These are phyloP conservation scores for Geranium incanum DNA, from an alignment of 441 rosid species.

Conservation along the genomic window DNA sequence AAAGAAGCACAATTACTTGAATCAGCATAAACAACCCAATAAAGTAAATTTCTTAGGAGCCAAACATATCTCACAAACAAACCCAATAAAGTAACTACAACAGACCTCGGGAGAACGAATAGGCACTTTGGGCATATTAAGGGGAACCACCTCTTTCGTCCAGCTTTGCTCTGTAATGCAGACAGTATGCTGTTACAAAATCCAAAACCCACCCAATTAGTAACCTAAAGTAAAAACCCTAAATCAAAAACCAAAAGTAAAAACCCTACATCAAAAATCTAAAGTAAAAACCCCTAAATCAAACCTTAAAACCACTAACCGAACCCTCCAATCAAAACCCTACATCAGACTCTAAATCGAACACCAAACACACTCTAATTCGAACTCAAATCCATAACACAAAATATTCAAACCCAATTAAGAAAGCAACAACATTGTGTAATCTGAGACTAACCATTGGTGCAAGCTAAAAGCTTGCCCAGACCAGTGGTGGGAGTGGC, in stretches of 20 bases:
- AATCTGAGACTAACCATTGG: too few relatives aligned
- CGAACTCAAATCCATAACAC: too few relatives aligned
- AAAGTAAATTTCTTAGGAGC: slow-evolving; percentile 4
- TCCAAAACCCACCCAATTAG: background rate
- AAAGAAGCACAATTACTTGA: slow-evolving; percentile 61
- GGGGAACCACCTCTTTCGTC: slow-evolving; percentile 50
- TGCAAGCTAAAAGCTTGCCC: too few relatives aligned
- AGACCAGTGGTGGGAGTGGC: too few relatives aligned
- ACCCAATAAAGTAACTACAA: background rate
- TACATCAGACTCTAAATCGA: too few relatives aligned
- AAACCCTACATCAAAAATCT: too few relatives aligned
- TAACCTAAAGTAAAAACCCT: background rate
- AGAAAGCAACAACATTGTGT: too few relatives aligned
- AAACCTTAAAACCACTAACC: too few relatives aligned
- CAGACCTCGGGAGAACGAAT: slow-evolving; percentile 55
- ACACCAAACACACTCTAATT: too few relatives aligned
- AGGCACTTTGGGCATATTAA: slow-evolving; percentile 43
- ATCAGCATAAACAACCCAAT: slow-evolving; percentile 18
- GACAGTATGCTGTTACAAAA: slow-evolving; percentile 27
- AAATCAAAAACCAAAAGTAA: too few relatives aligned
- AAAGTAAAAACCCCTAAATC: background rate
- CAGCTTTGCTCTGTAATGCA: slow-evolving; percentile 44
- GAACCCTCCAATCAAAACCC: too few relatives aligned
- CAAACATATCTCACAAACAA: background rate
- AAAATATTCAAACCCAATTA: too few relatives aligned